A percentile compares a stretch with the other conserved stretches of the same genome.
phyloP scores from a whole-genome alignment of 306 rosid genomes.

The Vigna hirtella region DNA sequence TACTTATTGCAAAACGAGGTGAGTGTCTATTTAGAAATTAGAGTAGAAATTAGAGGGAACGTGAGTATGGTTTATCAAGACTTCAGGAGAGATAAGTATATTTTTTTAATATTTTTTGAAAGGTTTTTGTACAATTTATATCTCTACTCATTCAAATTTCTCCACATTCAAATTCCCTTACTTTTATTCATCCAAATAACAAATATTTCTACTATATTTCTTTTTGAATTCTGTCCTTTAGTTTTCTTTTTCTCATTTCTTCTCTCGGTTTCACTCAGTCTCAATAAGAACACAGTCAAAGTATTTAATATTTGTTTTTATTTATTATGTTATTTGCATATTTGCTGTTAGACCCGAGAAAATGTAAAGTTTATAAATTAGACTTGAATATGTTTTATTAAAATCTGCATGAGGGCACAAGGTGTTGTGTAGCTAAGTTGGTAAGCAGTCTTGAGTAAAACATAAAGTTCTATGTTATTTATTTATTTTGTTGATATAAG shows the following conservation, averaged over 20 bases:
- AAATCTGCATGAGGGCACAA: too few species aligned
- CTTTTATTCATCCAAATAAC: background rate
- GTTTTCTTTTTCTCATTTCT: background rate
- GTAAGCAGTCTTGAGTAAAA: too few species aligned
- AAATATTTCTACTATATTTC: background rate
- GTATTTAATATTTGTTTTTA: background rate
- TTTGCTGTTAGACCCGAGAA: background rate
- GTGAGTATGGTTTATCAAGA: too few species aligned
- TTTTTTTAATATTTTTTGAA: background rate
- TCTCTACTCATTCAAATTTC: background rate
- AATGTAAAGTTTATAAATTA: too few species aligned
- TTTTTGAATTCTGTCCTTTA: background rate
- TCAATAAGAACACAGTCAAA: background rate
- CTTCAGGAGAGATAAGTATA: too few species aligned
- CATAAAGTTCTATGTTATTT: too few species aligned
- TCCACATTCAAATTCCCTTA: background rate
- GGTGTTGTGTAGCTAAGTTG: too few species aligned
- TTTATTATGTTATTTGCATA: slow-evolving; percentile 18
- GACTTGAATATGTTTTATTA: too few species aligned
- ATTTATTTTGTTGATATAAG: too few species aligned
- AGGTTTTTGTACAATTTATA: background rate
- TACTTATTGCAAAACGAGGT: too few species aligned
- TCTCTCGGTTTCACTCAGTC: background rate
- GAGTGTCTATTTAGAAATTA: too few species aligned
- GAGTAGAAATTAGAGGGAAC: too few species aligned